Evolutionary conservation across 2,329 filamentous ascomycete genomes (phyloP).

Genomic region (Xylariaceae sp.): DNA sequence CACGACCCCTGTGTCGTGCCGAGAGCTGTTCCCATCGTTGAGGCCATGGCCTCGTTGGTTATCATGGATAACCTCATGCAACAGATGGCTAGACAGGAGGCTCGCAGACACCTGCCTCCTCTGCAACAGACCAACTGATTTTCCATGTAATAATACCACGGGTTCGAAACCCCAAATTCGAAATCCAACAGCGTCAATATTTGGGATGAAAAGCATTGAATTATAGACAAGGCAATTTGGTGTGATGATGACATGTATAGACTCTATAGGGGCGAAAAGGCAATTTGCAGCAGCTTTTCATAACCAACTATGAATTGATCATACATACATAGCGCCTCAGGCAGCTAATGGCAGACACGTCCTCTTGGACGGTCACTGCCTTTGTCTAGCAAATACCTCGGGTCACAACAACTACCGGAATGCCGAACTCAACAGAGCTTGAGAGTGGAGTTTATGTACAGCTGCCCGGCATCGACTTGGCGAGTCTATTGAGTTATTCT

Average conservation of each 20-base stretch:
- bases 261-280: neutral
- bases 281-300: neutral
- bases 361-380: neutral
- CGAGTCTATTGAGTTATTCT: neutral
- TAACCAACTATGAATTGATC: neutral
- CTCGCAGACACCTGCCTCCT: slow-evolving; percentile 41
- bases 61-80: slow-evolving; percentile 82
- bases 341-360: neutral
- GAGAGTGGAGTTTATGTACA: neutral
- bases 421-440: neutral
- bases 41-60: slow-evolving; percentile 84
- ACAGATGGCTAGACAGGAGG: slow-evolving; percentile 60
- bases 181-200: neutral
- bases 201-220: neutral
- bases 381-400: neutral
- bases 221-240: neutral
- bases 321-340: neutral
- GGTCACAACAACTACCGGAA: neutral
- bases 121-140: slow-evolving; percentile 33
- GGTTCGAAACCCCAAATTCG: neutral
- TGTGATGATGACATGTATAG: neutral
- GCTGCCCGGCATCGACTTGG: neutral
- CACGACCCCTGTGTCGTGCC: slow-evolving; percentile 94
- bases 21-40: slow-evolving; percentile 79
- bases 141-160: slow-evolving; percentile 10